Base-by-base conservation (phyloP, 1,284 basidiomycete species). In the Marasmius oreades region DNA sequence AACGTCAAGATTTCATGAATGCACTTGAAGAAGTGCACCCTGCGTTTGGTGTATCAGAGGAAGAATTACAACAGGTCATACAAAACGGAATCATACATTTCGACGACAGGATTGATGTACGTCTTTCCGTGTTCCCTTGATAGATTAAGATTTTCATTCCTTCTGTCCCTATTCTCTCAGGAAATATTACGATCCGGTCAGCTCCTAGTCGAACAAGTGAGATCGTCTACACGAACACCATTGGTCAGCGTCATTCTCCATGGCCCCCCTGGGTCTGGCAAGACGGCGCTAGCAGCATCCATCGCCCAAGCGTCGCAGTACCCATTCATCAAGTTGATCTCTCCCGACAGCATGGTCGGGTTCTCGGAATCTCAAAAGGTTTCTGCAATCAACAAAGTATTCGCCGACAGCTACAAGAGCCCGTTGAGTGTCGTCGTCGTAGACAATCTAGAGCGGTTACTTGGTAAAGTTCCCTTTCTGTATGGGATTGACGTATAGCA, bases 71-170 rank as follows among this genome's bases (percentile, higher is more conserved):
- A 64, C 88, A 92, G 65, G 95, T 98, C 53, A 90, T 98, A 36
- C 91, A 95, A 71, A 98, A 98, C 69, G 97, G 97, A 10, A 98
- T 99, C 70, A 95, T 98, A 62, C 93, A 95, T 69, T 98, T 87
- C 70, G 87, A 89, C 63, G 62, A 72, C 3, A 75, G 82, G 44
- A 78, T 98, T 66, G 84, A 95, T 72, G 90, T 90, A 65, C 63
- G 86, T 79, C 20, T 47, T 52, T 51, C 42, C 45, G 53, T 57
- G 39, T 66, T 57, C 53, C 60, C 7, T 12, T 31, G 24, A 26
- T 54, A 55, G n/a, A n/a, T 52, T 7, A 26, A n/a, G 12, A 33
- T 54, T 46, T 36, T 56, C 67, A 23, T 67, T 47, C 20, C 46
- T 22, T 56, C 22, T 58, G 31, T 18, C 31, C n/a, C 59, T 5